Percentiles rank a stretch among this genome's conserved stretches.
These are phyloP conservation scores for Trichophyton schoenleinii DNA, from an alignment of 2,329 filamentous ascomycete species.

Conservation along the genomic window DNA sequence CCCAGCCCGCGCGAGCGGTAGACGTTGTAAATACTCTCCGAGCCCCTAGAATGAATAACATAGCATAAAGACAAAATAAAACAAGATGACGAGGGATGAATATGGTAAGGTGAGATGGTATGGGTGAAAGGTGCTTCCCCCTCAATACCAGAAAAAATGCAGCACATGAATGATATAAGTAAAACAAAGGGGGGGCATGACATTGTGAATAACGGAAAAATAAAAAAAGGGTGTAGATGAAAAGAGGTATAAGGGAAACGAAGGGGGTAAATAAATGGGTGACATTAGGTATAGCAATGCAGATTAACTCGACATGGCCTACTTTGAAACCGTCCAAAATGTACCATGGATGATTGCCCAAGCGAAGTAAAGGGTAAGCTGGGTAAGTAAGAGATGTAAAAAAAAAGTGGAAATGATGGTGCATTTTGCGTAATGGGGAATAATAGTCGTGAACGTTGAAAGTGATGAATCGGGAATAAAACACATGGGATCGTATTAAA, in stretches of 20 bases:
- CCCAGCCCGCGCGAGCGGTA: slow-evolving; percentile 15
- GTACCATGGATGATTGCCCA: background rate
- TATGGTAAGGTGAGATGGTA: background rate
- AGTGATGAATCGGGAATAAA: background rate
- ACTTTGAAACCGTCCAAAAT: background rate
- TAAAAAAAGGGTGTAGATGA: background rate
- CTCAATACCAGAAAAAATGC: background rate
- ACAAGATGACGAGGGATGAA: background rate
- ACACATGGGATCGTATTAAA: background rate
- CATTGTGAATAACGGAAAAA: background rate
- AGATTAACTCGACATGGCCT: background rate
- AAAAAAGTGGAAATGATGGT: background rate
- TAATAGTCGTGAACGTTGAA: background rate
- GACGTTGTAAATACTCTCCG: slow-evolving; percentile 10
- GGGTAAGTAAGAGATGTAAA: no score
- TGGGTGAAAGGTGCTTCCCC: background rate
- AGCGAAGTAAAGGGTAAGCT: background rate
- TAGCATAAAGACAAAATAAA: slow-evolving; percentile 8
- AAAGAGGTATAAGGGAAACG: background rate
- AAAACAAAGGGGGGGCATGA: background rate
- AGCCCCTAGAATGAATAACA: slow-evolving; percentile 13
- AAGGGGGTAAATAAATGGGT: background rate
- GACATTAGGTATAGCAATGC: background rate
- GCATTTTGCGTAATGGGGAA: background rate
- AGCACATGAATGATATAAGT: background rate